These are phyloP conservation scores for Lindgomyces ingoldianus DNA, from an alignment of 495 filamentous ascomycete genomes.

Conservation along the genomic window DNA sequence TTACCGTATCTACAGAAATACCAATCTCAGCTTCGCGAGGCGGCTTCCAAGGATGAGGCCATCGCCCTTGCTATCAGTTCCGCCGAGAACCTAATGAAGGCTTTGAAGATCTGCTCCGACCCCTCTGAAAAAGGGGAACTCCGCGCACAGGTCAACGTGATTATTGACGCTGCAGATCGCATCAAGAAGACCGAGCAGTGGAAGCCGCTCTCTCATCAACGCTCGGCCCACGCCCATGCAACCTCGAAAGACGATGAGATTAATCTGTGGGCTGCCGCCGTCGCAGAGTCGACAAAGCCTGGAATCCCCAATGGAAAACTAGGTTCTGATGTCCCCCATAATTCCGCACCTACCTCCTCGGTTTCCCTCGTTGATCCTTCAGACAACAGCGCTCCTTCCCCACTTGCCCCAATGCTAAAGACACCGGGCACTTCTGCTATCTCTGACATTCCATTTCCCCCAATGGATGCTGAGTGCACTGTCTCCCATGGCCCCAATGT, in stretches of 20 bases:
- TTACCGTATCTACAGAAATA: conserved; percentile 54
- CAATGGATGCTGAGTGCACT: not conserved
- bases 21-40: conserved; percentile 57
- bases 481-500: not conserved
- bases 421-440: too few relatives aligned
- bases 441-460: not conserved
- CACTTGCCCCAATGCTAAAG: not conserved
- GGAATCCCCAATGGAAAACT: not conserved
- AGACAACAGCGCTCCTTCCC: not conserved
- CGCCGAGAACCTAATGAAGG: conserved; percentile 76
- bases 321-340: not conserved
- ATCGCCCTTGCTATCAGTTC: conserved; percentile 64
- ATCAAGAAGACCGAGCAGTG: conserved; percentile 58
- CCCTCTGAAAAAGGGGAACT: conserved; percentile 60
- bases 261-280: conserved; percentile 13
- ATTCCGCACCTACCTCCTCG: not conserved
- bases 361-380: not conserved
- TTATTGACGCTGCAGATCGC: conserved; percentile 67
- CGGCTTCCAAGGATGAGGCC: conserved; percentile 65
- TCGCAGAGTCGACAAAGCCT: not conserved
- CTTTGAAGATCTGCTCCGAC: conserved; percentile 55
- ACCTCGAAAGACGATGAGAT: conserved; percentile 7
- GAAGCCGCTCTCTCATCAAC: not conserved
- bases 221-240: not conserved
- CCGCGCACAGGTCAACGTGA: conserved; percentile 63